These are phyloP conservation scores for Microcyclospora pomicola DNA, from an alignment of 2,329 filamentous ascomycete species.

Conservation along the genomic window DNA sequence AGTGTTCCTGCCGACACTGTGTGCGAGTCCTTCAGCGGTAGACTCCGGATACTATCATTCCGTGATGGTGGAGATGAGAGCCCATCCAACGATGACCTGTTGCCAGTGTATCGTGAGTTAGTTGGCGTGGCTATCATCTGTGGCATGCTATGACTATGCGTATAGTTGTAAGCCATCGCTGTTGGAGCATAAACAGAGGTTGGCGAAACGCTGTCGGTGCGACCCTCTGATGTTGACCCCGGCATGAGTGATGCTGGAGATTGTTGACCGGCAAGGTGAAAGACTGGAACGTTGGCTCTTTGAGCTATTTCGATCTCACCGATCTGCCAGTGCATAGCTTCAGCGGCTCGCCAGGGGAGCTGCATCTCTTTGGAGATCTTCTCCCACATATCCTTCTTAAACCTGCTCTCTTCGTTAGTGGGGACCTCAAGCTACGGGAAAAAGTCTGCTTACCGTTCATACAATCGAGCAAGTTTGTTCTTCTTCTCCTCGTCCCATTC, in stretches of 20 bases:
- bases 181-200: conserved; percentile 4
- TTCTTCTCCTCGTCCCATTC: conserved; percentile 98
- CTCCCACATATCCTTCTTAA: conserved; percentile 96
- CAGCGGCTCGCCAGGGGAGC: conserved; percentile 86
- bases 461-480: conserved; percentile 86
- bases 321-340: conserved; percentile 97
- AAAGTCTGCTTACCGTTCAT: conserved; percentile 63
- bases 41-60: too few relatives aligned
- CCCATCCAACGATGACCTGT: conserved; percentile 11
- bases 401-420: conserved; percentile 39
- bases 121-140: conserved; percentile 7
- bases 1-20: conserved; percentile 7
- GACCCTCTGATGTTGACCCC: conserved; percentile 5
- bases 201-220: conserved; percentile 16
- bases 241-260: conserved; percentile 9
- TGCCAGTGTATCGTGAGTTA: conserved; percentile 9
- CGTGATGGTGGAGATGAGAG: too few relatives aligned
- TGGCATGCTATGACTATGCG: conserved; percentile 22
- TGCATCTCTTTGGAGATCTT: conserved; percentile 91
- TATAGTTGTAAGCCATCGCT: conserved; percentile 14
- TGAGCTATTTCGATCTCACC: conserved; percentile 89
- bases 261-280: conserved; percentile 38
- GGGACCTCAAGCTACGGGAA: background rate
- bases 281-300: conserved; percentile 78
- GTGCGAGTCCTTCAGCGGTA: background rate